phyloP scores from a whole-genome alignment of 2,329 filamentous ascomycete species.

The Myrmaecium sp. region DNA sequence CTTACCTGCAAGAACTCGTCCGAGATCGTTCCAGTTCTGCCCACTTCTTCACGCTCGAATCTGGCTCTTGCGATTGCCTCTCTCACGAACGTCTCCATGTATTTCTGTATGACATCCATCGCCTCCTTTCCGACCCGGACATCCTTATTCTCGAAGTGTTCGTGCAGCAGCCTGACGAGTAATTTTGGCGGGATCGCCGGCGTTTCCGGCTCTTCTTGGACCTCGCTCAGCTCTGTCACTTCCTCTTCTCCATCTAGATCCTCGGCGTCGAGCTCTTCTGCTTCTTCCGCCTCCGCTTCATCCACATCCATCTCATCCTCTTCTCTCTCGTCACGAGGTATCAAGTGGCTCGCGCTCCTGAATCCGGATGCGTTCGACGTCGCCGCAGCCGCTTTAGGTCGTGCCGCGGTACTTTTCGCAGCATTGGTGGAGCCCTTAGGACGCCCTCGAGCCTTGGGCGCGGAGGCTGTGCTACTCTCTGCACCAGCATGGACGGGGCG shows the following conservation, averaged over 20 bases:
- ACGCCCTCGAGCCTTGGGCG: too few relatives aligned
- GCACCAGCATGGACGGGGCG: too few relatives aligned
- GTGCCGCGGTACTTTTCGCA: too few relatives aligned
- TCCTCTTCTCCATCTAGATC: background rate
- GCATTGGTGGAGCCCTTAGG: too few relatives aligned
- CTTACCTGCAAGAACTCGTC: slow-evolving; percentile 53
- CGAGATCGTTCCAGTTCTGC: slow-evolving; percentile 12
- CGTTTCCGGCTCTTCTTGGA: slow-evolving; percentile 2
- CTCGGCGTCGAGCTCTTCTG: background rate
- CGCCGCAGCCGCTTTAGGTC: too few relatives aligned
- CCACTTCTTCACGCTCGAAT: slow-evolving; percentile 43
- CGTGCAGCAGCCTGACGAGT: slow-evolving; percentile 58
- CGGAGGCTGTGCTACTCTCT: too few relatives aligned
- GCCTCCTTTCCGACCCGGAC: slow-evolving; percentile 65
- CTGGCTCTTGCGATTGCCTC: slow-evolving; percentile 72
- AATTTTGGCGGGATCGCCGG: slow-evolving; percentile 52
- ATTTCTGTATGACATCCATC: slow-evolving; percentile 60
- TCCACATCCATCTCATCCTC: too few relatives aligned
- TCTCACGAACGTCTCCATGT: slow-evolving; percentile 79
- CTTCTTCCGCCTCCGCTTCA: background rate
- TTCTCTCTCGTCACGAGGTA: too few relatives aligned
- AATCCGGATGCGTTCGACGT: too few relatives aligned
- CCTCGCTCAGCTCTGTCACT: background rate
- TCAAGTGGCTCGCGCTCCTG: too few relatives aligned
- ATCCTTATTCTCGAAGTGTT: slow-evolving; percentile 54